Evolutionary conservation across 2,329 filamentous ascomycete genomes (phyloP), one percentile per base, ranked within the genome.

Genomic region (Venturia pyrina): DNA sequence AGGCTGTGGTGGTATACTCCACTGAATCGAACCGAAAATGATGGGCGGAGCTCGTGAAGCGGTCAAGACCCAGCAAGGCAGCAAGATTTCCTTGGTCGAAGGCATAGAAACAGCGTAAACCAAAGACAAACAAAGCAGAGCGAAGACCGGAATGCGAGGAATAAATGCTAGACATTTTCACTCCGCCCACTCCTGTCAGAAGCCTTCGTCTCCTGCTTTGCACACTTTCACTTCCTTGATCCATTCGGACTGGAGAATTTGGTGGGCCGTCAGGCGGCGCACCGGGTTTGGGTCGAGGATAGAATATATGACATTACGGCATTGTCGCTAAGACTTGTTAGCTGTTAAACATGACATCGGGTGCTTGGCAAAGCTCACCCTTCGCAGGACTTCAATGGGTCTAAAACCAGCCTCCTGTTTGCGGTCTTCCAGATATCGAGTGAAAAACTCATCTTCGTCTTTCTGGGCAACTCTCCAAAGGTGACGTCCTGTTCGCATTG

Each of bases 211-310:
- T 70, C 93, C 95, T 68, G 95, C 93, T 78, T 93, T 95, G 81
- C 95, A 99, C 66, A 98, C 84, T 79, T 93, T 96, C 78, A 98
- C 97, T 78, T 97, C 93, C 71, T 95, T 90, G 70, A 95, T 92
- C 95, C 95, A 99, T 80, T 99, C 95, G 5, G 93, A 98, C 78
- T 96, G 96, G 73, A 99, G 86, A 66, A 98, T 91, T 79, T 99
- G 95, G 50, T 93, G 93, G 67, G 95, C 93, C 40, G 92, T 97
- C 75, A 99, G 93, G 71, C 95, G 91, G 69, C 95, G 89, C 66
- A 86, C 86, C 34, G 95, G 92, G 75, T 96, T 97, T 40, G 95
- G 95, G 74, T 99, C 95, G 59, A 99, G 84, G 69, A 99, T 96
- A 28, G 93, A 98, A 79, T 99, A 99, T 75, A 99, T 97, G 72